Base-by-base conservation (phyloP, 192 early-diverging fungal species). In the Blastocladiella britannica region DNA sequence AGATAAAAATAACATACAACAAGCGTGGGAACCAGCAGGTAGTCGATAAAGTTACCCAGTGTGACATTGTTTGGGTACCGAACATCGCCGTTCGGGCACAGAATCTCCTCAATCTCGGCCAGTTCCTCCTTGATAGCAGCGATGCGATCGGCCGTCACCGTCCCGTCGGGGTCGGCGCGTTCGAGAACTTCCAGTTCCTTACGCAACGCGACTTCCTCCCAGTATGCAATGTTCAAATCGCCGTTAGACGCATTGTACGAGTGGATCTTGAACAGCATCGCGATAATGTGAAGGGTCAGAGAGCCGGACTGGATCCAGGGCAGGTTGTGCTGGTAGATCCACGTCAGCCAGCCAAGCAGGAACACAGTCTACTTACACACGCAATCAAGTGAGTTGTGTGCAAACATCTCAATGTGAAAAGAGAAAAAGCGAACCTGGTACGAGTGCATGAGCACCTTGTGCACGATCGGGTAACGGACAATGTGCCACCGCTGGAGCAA, bases 211-310 rank as follows among this genome's bases (percentile, higher is more conserved):
- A 22, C 9, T 8, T 53, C 52, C 52, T 25, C 23, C 52, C 37
- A 47, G 15, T 20, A 47, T 20, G n/a, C 3, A 2, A 20, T 20
- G 37, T 47, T 47, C 8, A 88, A 65, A 8, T 84, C 81, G 25
- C 79, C 79, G 65, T 90, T 93, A 57, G 78, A 79, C 37, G 79
- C 71, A 25, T 83, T 78, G 61, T 97, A 97, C n/a, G 91, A 92
- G 64, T 91, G 88, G 62, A 89, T 78, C 63, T 97, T 97, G 89
- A 97, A 90, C 65, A 93, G 74, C 81, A 91, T 93, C 18, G 87
- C 80, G 43, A 88, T 86, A 2, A 82, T 75, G 65, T 97, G 93
- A 28, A 93, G 69, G 0, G 78, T 74, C 65, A 93, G 88, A 51
- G 83, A 88, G 52, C 86, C 85, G 6, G 80, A 79, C 67, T 97